These are phyloP conservation scores for Porcisia hertigi DNA, from an alignment of 208 protist genomes.

Conservation along the genomic window DNA sequence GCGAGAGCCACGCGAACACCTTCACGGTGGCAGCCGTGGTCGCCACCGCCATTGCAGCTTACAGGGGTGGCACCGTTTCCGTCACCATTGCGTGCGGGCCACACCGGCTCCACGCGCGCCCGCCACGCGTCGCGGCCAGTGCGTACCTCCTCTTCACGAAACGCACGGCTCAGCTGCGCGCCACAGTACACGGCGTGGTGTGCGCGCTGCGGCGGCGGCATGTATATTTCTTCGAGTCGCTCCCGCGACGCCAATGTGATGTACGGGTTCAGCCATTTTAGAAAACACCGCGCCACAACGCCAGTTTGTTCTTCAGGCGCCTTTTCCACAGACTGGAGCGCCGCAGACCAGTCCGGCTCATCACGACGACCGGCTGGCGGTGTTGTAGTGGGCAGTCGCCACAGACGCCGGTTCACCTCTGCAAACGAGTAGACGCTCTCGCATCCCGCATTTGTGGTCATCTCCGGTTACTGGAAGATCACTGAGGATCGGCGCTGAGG, in stretches of 20 bases:
- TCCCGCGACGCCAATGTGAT: conserved; percentile 38
- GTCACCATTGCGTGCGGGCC: conserved; percentile 4
- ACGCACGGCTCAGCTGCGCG: conserved; percentile 34
- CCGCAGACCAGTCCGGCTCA: conserved; percentile 8
- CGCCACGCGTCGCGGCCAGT: conserved; percentile 30
- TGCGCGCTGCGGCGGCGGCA: conserved; percentile 30
- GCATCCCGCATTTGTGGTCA: not conserved
- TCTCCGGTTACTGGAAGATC: not conserved
- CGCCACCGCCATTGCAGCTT: not conserved
- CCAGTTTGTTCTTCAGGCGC: conserved; percentile 27
- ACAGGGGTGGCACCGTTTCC: conserved; percentile 1
- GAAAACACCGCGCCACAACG: conserved; percentile 23
- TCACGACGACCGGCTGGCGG: not conserved
- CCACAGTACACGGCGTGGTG: conserved; percentile 35
- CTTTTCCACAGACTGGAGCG: conserved; percentile 10
- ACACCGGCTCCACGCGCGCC: conserved; percentile 26
- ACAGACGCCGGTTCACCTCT: conserved; percentile 19
- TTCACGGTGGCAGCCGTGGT: too few relatives aligned
- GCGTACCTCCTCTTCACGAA: conserved; percentile 28
- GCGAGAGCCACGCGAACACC: conserved; percentile 9
- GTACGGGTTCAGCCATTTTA: conserved; percentile 44
- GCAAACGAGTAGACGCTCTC: conserved; percentile 23
- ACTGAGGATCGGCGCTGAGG: not conserved
- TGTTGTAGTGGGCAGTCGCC: conserved; percentile 3
- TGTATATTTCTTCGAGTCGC: conserved; percentile 22